phyloP scores from a whole-genome alignment of 1,284 basidiomycete species.

The Hemileia vastatrix region DNA sequence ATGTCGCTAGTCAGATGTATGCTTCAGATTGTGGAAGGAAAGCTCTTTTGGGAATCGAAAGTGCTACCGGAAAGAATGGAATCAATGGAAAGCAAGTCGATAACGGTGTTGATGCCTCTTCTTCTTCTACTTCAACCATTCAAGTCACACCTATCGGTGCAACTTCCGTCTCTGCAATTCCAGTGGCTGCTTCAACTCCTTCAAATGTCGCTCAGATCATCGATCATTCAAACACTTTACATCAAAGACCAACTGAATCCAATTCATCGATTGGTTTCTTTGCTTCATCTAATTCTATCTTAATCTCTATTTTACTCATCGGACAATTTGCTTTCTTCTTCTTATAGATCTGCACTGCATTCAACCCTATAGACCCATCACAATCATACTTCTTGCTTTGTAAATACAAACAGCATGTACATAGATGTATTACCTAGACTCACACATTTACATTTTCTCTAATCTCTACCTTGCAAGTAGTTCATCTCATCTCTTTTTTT shows the following conservation, averaged over 20 bases:
- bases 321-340: no score
- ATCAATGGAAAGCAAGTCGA: not conserved
- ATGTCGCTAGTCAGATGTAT: not conserved
- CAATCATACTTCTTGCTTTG: no score
- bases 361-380: no score
- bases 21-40: not conserved
- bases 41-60: not conserved
- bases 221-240: not conserved
- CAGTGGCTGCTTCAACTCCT: not conserved
- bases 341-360: no score
- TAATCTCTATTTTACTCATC: no score
- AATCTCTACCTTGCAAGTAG: no score
- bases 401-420: no score
- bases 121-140: not conserved
- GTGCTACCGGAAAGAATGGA: not conserved
- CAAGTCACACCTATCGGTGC: not conserved
- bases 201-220: not conserved
- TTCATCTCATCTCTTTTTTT: no score
- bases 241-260: not conserved
- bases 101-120: not conserved
- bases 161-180: not conserved
- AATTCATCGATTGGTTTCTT: not conserved
- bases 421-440: no score
- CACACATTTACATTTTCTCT: no score
- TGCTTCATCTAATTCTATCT: not conserved